Conservation (phyloP, 148 eudicot species). For the Fagopyrum esculentum region DNA sequence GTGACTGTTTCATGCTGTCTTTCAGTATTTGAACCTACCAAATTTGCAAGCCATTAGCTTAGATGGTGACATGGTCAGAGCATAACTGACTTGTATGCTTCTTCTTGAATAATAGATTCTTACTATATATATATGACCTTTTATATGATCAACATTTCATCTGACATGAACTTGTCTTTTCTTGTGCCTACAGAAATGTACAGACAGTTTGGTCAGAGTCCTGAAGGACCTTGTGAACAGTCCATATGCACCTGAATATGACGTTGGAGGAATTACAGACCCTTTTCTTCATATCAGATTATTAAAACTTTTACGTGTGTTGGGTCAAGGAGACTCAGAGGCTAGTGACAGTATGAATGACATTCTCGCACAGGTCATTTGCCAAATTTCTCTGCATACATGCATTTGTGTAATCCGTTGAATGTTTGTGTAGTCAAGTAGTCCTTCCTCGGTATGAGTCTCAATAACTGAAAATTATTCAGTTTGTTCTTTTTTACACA, state of each 20-base stretch:
- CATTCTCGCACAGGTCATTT: conserved; percentile 92
- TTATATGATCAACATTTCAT: neutral
- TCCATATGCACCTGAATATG: conserved; percentile 95
- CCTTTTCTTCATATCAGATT: conserved; percentile 94
- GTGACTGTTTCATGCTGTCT: conserved; percentile 4
- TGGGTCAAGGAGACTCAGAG: conserved; percentile 96
- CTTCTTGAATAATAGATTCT: neutral
- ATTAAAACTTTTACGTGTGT: conserved; percentile 63
- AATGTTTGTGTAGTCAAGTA: neutral
- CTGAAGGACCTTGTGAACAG: conserved; percentile 89
- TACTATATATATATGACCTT: neutral
- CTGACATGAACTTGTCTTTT: conserved; percentile 10
- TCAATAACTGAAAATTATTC: too few relatives aligned
- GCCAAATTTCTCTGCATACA: conserved; percentile 3
- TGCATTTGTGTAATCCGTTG: neutral
- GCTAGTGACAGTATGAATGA: conserved; percentile 97
- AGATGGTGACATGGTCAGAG: neutral
- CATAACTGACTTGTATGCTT: neutral
- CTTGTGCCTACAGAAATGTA: conserved; percentile 64
- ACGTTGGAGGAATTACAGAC: conserved; percentile 84
- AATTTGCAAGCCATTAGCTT: neutral
- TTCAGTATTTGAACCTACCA: neutral
- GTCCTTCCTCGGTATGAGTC: neutral
- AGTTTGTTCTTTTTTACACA: neutral
- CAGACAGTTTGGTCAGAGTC: conserved; percentile 75